These are phyloP conservation scores for Tricholoma matsutake DNA, from an alignment of 768 basidiomycete genomes.

Conservation along the genomic window DNA sequence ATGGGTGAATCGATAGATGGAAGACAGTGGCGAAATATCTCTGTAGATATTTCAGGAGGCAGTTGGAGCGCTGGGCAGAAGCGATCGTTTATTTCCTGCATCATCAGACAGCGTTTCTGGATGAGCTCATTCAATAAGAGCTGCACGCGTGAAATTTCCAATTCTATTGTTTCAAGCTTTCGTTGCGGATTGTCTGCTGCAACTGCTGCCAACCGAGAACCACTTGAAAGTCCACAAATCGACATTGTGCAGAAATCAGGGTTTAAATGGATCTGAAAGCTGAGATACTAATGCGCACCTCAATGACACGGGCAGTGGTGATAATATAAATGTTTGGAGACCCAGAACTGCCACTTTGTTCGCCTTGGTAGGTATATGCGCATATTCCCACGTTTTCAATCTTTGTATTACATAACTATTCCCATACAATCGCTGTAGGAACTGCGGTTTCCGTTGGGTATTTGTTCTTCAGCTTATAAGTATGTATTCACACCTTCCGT, in stretches of 20 bases:
- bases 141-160: not conserved
- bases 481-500: too few species aligned
- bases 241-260: not conserved
- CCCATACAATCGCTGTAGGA: too few species aligned
- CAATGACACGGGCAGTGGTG: too few species aligned
- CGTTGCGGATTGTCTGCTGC: not conserved
- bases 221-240: not conserved
- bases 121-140: not conserved
- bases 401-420: too few species aligned
- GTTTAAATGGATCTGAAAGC: too few species aligned
- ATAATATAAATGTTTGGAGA: too few species aligned
- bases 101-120: not conserved
- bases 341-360: too few species aligned
- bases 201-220: not conserved
- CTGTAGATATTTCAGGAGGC: not conserved
- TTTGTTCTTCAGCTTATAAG: too few species aligned
- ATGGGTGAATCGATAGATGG: not conserved
- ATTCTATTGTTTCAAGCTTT: not conserved
- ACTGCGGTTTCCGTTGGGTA: too few species aligned
- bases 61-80: not conserved
- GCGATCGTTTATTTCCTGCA: not conserved
- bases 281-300: too few species aligned
- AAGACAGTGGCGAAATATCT: not conserved
- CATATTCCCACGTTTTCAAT: too few species aligned
- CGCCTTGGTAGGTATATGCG: too few species aligned